Evolutionary conservation across 176 grass and related monocot genomes (phyloP), one percentile per base, ranked within the genome.

Genomic region (Oryza glaberrima): DNA sequence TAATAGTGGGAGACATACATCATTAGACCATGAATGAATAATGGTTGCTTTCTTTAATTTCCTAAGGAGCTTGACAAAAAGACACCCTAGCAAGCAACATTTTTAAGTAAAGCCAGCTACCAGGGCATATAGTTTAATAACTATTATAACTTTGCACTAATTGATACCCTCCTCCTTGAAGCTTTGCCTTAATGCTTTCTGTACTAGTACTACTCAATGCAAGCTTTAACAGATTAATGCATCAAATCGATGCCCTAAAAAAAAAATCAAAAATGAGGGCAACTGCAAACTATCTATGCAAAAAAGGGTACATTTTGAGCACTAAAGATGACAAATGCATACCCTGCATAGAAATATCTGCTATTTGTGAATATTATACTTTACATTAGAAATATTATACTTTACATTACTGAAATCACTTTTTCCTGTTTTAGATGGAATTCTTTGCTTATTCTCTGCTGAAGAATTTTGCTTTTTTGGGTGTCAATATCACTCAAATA

Each of bases 1-100:
- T 90, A 87, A 90, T 54, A 87, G 84, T 83, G 89, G 89, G 84
- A 70, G 75, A 87, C 89, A 90, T 80, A 13, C 84, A 87, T 90
- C 80, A 90, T 90, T 84, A 75, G 49, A 65, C 23, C 89, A 75
- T 34, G 30, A 83, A 90, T 83, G 48, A 87, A 87, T 87, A 68
- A 73, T 70, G 28, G 75, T 79, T 77, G 77, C 84, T 90, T 90
- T 64, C 49, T 43, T 69, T 74, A 73, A 75, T 83, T 90, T 80
- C 79, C 30, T 65, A 35, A 44, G 80, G 63, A 75, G 61, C 40
- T 83, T 79, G 84, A 83, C 76, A 90, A 87, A 83, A 87, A 70
- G 75, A 90, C 80, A 83, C 5, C 89, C 28, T 7, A 70, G 76
- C 84, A 87, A 80, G 61, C 88, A 90, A 63, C 69, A 68, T 87